Evolutionary conservation across 768 basidiomycete species (phyloP).

Genomic region (Butyriboletus loyo): DNA sequence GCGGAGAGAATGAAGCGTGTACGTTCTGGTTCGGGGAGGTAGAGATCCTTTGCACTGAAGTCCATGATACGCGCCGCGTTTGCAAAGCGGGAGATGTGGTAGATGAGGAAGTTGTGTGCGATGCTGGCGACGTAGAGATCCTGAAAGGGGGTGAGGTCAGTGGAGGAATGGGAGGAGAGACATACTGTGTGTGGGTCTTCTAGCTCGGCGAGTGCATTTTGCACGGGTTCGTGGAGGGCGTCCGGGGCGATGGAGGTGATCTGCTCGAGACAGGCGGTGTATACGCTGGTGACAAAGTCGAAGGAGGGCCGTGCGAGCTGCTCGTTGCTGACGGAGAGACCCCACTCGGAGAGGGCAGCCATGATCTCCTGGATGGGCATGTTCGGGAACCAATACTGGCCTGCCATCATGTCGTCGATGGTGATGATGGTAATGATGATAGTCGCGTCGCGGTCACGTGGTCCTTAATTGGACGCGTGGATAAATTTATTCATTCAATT

Average conservation of each 20-base stretch:
- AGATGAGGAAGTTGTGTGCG: slow-evolving; percentile 60
- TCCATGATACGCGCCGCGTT: slow-evolving; percentile 70
- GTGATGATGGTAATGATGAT: background rate
- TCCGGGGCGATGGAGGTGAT: slow-evolving; percentile 63
- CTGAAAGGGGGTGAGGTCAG: slow-evolving; percentile 33
- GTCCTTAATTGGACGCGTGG: slow-evolving; percentile 7
- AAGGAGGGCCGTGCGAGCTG: slow-evolving; percentile 65
- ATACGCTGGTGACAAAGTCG: slow-evolving; percentile 70
- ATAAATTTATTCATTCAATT: too few species aligned
- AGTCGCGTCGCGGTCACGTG: slow-evolving; percentile 31
- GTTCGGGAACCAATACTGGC: slow-evolving; percentile 59
- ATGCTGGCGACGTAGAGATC: slow-evolving; percentile 64
- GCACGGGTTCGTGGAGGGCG: slow-evolving; percentile 54
- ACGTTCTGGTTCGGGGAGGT: slow-evolving; percentile 68
- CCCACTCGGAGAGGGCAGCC: slow-evolving; percentile 64
- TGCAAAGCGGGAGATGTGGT: slow-evolving; percentile 75
- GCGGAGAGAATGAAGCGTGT: slow-evolving; percentile 77
- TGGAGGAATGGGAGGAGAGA: background rate
- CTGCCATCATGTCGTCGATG: slow-evolving; percentile 28
- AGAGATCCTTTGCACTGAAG: slow-evolving; percentile 74
- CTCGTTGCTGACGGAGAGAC: slow-evolving; percentile 59
- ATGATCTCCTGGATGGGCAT: slow-evolving; percentile 66
- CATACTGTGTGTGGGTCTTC: slow-evolving; percentile 56
- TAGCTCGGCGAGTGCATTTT: slow-evolving; percentile 50
- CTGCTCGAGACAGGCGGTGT: slow-evolving; percentile 68